A percentile compares a stretch with the other conserved stretches of the same genome.
phyloP scores from a whole-genome alignment of 192 early-diverging fungal genomes.

The Backusella parvicylindrica region DNA sequence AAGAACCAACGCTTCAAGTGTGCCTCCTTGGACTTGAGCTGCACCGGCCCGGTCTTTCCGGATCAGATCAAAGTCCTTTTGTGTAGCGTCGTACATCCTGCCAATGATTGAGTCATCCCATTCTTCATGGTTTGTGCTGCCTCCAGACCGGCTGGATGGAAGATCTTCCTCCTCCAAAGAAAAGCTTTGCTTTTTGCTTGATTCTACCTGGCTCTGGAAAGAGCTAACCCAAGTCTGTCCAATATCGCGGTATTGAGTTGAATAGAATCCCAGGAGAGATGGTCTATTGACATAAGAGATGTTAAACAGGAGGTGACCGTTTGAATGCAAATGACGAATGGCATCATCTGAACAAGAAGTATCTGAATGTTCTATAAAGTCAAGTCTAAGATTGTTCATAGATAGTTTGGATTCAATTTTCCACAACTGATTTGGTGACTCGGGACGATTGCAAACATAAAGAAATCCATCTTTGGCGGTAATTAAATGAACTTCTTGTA shows the following conservation, averaged over 20 bases:
- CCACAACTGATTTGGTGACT: conserved; percentile 1
- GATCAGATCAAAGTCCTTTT: conserved; percentile 51
- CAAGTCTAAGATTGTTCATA: not conserved
- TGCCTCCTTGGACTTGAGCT: conserved; percentile 33
- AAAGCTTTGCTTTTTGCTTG: not conserved
- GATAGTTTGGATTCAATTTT: not conserved
- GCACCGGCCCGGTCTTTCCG: conserved; percentile 1
- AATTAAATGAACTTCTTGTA: not conserved
- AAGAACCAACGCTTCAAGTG: conserved; percentile 51
- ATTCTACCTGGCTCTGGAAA: not conserved
- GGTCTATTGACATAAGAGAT: not conserved
- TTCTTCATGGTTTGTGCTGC: not conserved
- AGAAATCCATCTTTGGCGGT: not conserved
- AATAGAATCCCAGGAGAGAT: not conserved
- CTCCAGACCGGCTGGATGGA: conserved; percentile 7
- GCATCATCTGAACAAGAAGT: not conserved
- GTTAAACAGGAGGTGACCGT: not conserved
- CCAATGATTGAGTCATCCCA: not conserved
- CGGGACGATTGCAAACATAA: not conserved
- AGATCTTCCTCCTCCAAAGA: not conserved
- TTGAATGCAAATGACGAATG: not conserved
- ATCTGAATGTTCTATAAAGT: not conserved
- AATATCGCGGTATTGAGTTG: not conserved
- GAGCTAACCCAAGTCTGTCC: not conserved
- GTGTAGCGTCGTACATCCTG: conserved; percentile 19